Conservation (phyloP, 1,284 basidiomycete species). For the Moesziomyces globuligerus region DNA sequence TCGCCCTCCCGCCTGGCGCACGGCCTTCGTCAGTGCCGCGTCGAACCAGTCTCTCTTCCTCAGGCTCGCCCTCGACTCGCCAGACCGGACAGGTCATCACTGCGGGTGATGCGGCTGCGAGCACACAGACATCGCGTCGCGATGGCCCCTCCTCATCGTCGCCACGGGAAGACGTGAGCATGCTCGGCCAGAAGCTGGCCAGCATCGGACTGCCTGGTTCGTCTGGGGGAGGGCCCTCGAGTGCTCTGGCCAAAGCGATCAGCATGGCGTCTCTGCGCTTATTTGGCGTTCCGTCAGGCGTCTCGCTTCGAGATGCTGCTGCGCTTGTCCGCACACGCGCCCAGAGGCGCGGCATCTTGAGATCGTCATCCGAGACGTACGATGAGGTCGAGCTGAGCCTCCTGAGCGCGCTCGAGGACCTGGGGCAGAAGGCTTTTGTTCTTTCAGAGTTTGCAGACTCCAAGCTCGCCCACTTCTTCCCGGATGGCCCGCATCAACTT, state of each 20-base stretch:
- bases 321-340: slow-evolving; percentile 62
- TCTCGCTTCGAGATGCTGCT: slow-evolving; percentile 55
- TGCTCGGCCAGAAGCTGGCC: slow-evolving; percentile 39
- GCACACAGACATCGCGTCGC: slow-evolving; percentile 23
- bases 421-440: slow-evolving; percentile 94
- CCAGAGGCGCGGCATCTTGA: slow-evolving; percentile 45
- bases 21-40: slow-evolving; percentile 44
- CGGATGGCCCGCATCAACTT: slow-evolving; percentile 69
- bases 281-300: slow-evolving; percentile 75
- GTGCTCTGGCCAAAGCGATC: slow-evolving; percentile 77
- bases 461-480: slow-evolving; percentile 79
- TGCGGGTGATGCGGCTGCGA: slow-evolving; percentile 26
- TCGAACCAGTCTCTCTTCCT: slow-evolving; percentile 46
- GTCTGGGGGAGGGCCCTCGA: slow-evolving; percentile 30
- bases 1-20: slow-evolving; percentile 53
- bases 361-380: slow-evolving; percentile 28
- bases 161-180: slow-evolving; percentile 37
- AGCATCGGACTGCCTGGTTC: slow-evolving; percentile 20
- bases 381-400: slow-evolving; percentile 76
- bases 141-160: slow-evolving; percentile 12
- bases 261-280: slow-evolving; percentile 89
- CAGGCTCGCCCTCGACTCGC: slow-evolving; percentile 43
- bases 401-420: slow-evolving; percentile 80
- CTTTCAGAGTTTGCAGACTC: slow-evolving; percentile 91
- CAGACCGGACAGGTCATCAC: slow-evolving; percentile 36